Percentiles rank a stretch among this genome's conserved stretches.
Evolutionary conservation across 2,329 filamentous ascomycete genomes (phyloP).

Genomic region (Sphaerulina vaccinii): DNA sequence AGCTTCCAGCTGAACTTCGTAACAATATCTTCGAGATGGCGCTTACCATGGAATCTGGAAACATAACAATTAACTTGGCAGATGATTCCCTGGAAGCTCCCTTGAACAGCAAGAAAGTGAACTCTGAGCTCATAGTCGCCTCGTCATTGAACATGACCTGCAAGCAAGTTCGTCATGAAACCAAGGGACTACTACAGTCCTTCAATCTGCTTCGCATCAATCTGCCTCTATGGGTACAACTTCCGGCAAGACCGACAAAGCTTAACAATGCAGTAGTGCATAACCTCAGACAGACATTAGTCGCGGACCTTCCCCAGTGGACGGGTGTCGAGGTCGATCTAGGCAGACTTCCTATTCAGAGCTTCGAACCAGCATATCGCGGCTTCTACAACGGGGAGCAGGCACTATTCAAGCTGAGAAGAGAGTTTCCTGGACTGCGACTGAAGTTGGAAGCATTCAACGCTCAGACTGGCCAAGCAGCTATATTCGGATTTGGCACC

Average conservation of each 20-base stretch:
- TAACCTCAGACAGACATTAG: background rate
- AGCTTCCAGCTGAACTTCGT: conserved; percentile 2
- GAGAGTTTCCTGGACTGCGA: background rate
- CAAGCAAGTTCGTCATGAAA: conserved; percentile 3
- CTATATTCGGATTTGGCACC: background rate
- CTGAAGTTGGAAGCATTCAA: conserved; percentile 2
- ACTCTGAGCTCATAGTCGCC: too few species aligned
- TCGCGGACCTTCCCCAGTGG: background rate
- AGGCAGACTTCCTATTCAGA: background rate
- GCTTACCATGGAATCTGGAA: background rate
- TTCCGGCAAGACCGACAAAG: background rate
- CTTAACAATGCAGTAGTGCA: background rate
- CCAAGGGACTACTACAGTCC: background rate
- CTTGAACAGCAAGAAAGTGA: too few species aligned
- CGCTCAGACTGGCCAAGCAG: background rate
- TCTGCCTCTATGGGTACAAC: background rate
- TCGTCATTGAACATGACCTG: background rate
- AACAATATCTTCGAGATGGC: background rate
- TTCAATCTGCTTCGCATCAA: background rate
- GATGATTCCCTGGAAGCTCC: too few species aligned
- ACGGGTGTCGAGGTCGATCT: conserved; percentile 1
- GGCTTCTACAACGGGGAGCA: conserved; percentile 7
- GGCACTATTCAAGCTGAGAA: background rate
- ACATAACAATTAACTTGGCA: conserved; percentile 3
- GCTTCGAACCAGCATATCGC: conserved; percentile 2